Base-by-base conservation (phyloP, 768 basidiomycete species). In the Cantharellus cinnabarinus region DNA sequence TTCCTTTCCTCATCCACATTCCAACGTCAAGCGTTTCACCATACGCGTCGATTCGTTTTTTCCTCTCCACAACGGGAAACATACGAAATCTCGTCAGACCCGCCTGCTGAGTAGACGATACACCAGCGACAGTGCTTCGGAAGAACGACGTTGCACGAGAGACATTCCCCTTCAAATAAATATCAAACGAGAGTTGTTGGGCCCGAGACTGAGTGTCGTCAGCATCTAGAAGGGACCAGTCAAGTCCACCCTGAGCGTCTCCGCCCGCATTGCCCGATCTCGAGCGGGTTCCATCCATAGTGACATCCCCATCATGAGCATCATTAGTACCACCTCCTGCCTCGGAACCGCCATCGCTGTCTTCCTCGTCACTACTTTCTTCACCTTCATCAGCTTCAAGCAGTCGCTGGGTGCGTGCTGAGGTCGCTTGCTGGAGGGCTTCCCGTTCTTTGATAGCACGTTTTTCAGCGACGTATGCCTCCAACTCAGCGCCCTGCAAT, bases 11-110 rank as follows among this genome's bases (percentile, higher is more conserved):
- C 60, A 98, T 68, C 95, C 95, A 99, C 79, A 89, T 85, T 2
- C 85, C 90, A 3, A 98, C 85, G 69, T 98, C 95, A 57, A 98
- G 75, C 5, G 82, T 85, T 73, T 99, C 95, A 4, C 95, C 95
- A 67, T 89, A 99, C 64, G 87, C 88, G 67, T 99, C 95, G 29
- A 98, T 87, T 63, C 86, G 77, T 63, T 89, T 74, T 67, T 85
- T 88, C 70, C 88, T 84, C 71, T 98, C 94, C 38, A 94, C 80
- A 63, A 89, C 91, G 0, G 95, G 95, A 71, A 97, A 98, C 91
- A 97, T 97, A 63, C 94, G 77, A 69, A 87, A 98, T 57, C 95
- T 75, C 63, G 64, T 63, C 42, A 65, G 14, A 14, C 50, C 29
- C 67, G 64, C 62, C 66, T 50, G 50, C 35, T 54, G 10, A 10